phyloP scores from a whole-genome alignment of 441 rosid species.

The Sinapis alba region DNA sequence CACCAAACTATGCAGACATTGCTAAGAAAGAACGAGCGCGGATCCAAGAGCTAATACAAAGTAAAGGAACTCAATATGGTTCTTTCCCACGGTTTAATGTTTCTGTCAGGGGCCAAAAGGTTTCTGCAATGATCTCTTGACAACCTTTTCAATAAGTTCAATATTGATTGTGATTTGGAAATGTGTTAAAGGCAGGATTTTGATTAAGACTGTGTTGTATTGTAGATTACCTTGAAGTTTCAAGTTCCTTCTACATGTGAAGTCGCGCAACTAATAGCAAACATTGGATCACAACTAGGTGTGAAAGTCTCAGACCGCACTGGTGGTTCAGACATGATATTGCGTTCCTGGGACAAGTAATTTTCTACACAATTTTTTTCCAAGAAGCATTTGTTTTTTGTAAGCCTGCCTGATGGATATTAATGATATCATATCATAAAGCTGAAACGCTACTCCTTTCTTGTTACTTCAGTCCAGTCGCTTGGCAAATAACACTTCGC shows the following conservation, averaged over 20 bases:
- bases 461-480: conserved; percentile 68
- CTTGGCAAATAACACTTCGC: conserved; percentile 88
- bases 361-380: background rate
- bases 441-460: conserved; percentile 6
- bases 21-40: conserved; percentile 75
- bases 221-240: conserved; percentile 76
- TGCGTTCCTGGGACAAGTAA: conserved; percentile 97
- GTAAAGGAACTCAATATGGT: conserved; percentile 59
- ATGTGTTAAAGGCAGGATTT: background rate
- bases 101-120: conserved; percentile 92
- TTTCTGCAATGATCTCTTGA: conserved; percentile 22
- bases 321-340: conserved; percentile 77
- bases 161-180: background rate
- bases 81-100: conserved; percentile 73
- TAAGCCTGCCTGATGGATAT: background rate
- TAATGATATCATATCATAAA: too few species aligned
- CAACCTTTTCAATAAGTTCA: background rate
- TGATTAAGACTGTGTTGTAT: background rate
- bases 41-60: conserved; percentile 58
- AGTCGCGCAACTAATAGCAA: conserved; percentile 76
- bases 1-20: conserved; percentile 53
- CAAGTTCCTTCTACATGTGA: conserved; percentile 81
- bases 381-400: background rate
- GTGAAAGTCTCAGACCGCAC: conserved; percentile 65
- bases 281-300: conserved; percentile 81